A percentile compares a stretch with the other conserved stretches of the same genome.
Evolutionary conservation across 257 asterid genomes (phyloP).

Genomic region (Phtheirospermum japonicum): DNA sequence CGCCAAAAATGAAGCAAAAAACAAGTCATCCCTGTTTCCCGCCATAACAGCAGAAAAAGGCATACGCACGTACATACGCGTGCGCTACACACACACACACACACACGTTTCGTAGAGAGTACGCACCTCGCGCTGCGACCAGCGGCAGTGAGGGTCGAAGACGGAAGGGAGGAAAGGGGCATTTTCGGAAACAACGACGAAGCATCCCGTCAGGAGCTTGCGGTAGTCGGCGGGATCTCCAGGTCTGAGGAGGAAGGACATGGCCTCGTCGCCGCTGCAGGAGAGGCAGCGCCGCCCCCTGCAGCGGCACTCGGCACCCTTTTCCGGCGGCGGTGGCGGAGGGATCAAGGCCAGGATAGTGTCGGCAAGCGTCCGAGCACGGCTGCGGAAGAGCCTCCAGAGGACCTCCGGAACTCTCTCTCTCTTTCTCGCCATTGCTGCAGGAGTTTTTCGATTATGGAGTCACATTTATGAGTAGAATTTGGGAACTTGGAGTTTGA

Average conservation of each 20-base stretch:
- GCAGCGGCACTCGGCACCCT: slow-evolving; percentile 48
- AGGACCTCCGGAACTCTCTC: slow-evolving; percentile 61
- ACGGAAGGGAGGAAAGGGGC: slow-evolving; percentile 46
- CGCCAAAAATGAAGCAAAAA: too few species aligned
- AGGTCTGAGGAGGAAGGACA: slow-evolving; percentile 47
- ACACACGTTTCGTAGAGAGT: too few species aligned
- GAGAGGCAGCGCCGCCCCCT: slow-evolving; percentile 53
- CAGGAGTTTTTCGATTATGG: neutral
- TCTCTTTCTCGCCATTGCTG: slow-evolving; percentile 46
- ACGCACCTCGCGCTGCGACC: slow-evolving; percentile 61
- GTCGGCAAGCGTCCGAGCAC: slow-evolving; percentile 68
- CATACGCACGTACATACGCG: neutral
- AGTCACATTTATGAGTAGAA: neutral
- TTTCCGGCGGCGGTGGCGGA: slow-evolving; percentile 29
- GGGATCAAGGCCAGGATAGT: slow-evolving; percentile 55
- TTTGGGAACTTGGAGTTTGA: slow-evolving; percentile 19
- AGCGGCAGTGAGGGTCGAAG: slow-evolving; percentile 52
- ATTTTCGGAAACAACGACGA: slow-evolving; percentile 50
- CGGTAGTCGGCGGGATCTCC: slow-evolving; percentile 61
- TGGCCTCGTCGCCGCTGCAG: slow-evolving; percentile 51
- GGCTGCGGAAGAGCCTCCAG: slow-evolving; percentile 58
- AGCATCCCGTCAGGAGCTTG: slow-evolving; percentile 54
- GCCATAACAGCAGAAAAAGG: slow-evolving; percentile 19
- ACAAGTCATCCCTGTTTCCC: too few species aligned
- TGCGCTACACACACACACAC: neutral